These are phyloP conservation scores for Pyricularia pennisetigena DNA, from an alignment of 2,329 filamentous ascomycete genomes.

Conservation along the genomic window DNA sequence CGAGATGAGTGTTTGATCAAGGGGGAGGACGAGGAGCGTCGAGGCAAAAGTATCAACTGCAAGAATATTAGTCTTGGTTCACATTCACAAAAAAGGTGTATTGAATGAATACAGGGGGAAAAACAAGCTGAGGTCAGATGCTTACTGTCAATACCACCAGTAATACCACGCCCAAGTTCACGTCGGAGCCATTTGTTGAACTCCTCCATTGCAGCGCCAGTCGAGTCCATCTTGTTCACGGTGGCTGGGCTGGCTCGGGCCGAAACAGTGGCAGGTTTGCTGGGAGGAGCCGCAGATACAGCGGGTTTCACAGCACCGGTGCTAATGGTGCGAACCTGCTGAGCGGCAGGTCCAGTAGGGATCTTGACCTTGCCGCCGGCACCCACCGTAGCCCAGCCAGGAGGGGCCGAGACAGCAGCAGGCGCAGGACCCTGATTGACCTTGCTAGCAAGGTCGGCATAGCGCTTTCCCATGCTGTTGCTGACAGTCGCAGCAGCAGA, in stretches of 20 bases:
- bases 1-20: slow-evolving; percentile 72
- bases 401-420: slow-evolving; percentile 33
- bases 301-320: slow-evolving; percentile 30
- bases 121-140: slow-evolving; percentile 11
- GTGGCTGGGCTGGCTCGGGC: slow-evolving; percentile 27
- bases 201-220: slow-evolving; percentile 64
- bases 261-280: slow-evolving; percentile 3
- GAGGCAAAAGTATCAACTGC: slow-evolving; percentile 73
- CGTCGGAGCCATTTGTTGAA: slow-evolving; percentile 87
- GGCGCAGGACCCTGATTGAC: slow-evolving; percentile 27
- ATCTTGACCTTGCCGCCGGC: slow-evolving; percentile 85
- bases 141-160: slow-evolving; percentile 41
- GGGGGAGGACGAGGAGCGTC: slow-evolving; percentile 64
- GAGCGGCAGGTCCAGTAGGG: slow-evolving; percentile 47
- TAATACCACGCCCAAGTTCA: slow-evolving; percentile 66
- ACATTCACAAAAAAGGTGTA: background rate
- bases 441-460: slow-evolving; percentile 90
- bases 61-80: slow-evolving; percentile 6
- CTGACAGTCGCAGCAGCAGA: slow-evolving; percentile 23
- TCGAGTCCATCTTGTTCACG: slow-evolving; percentile 27
- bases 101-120: slow-evolving; percentile 4
- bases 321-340: slow-evolving; percentile 33
- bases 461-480: slow-evolving; percentile 62
- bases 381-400: slow-evolving; percentile 89
- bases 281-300: slow-evolving; percentile 25